These are phyloP conservation scores for Fremontodendron californicum DNA, from an alignment of 345 rosid genomes.

Conservation along the genomic window DNA sequence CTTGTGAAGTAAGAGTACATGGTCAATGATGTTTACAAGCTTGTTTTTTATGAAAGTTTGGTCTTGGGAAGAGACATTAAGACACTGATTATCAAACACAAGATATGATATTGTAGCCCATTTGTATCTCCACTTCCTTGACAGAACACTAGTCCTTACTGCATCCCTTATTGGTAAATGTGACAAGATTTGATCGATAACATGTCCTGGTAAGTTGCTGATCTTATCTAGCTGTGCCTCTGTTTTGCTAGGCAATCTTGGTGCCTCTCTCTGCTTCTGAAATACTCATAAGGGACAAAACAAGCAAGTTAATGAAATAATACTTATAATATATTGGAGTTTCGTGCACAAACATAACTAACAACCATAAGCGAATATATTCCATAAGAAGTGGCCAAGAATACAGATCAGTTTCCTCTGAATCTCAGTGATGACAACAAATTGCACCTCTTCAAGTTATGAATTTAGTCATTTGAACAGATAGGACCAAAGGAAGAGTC, in stretches of 20 bases:
- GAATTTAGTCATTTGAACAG: neutral
- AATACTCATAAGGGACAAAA: slow-evolving; percentile 13
- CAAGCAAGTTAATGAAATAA: slow-evolving; percentile 2
- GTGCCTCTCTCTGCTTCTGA: slow-evolving; percentile 54
- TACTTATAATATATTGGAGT: neutral
- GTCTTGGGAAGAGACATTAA: slow-evolving; percentile 42
- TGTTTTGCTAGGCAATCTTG: slow-evolving; percentile 34
- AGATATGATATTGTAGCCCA: slow-evolving; percentile 57
- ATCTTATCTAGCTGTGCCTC: slow-evolving; percentile 44
- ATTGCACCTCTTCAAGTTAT: neutral
- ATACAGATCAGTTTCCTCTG: neutral
- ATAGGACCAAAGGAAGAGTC: neutral
- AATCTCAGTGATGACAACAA: neutral
- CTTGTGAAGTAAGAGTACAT: slow-evolving; percentile 57
- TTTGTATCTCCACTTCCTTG: slow-evolving; percentile 55
- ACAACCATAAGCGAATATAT: neutral
- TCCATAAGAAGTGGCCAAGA: neutral
- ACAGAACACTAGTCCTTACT: slow-evolving; percentile 56
- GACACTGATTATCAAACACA: slow-evolving; percentile 51
- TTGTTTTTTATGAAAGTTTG: slow-evolving; percentile 39
- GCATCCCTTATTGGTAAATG: slow-evolving; percentile 57
- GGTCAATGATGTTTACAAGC: slow-evolving; percentile 50
- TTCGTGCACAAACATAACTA: neutral
- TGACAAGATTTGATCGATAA: slow-evolving; percentile 48
- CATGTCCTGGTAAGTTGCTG: slow-evolving; percentile 52